These are phyloP conservation scores for Rhodotorula sp. DNA, from an alignment of 1,284 basidiomycete species.

Conservation along the genomic window DNA sequence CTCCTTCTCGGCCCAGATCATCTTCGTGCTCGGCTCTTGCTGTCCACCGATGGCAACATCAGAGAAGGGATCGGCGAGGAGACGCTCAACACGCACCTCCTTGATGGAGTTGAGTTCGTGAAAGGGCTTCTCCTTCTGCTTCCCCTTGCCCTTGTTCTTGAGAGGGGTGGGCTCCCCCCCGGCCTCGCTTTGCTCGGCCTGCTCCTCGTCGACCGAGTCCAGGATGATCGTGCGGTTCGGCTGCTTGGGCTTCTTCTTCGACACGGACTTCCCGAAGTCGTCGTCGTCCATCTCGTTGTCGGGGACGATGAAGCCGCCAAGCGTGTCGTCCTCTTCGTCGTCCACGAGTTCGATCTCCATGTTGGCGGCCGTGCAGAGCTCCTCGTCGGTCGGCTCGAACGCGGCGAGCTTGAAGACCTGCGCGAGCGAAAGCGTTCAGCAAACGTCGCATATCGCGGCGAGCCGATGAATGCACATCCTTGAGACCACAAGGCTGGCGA, in stretches of 20 bases:
- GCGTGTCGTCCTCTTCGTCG: conserved; percentile 29
- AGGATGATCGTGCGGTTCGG: conserved; percentile 31
- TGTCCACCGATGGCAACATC: neutral
- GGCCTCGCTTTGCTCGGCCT: conserved; percentile 18
- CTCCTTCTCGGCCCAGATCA: conserved; percentile 6
- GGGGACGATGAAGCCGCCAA: conserved; percentile 29
- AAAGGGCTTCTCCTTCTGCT: conserved; percentile 11
- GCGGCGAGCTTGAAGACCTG: conserved; percentile 24
- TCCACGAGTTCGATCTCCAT: conserved; percentile 55
- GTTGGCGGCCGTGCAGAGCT: conserved; percentile 18
- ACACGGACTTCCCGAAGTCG: conserved; percentile 53
- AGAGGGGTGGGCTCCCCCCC: conserved; percentile 10
- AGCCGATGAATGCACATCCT: neutral
- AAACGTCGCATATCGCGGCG: too few relatives aligned
- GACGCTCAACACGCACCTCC: neutral
- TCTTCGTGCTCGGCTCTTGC: conserved; percentile 32
- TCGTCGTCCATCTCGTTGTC: conserved; percentile 18
- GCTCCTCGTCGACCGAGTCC: conserved; percentile 30
- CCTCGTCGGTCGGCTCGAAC: conserved; percentile 40
- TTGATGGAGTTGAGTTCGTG: conserved; percentile 5
- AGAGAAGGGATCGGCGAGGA: neutral
- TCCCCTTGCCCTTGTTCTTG: conserved; percentile 12
- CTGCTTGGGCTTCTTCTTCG: conserved; percentile 55
- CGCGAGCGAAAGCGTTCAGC: neutral
- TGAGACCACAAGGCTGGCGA: conserved; percentile 27